These are phyloP conservation scores for Penicillium sp. DNA, from an alignment of 2,329 filamentous ascomycete genomes.

Conservation along the genomic window DNA sequence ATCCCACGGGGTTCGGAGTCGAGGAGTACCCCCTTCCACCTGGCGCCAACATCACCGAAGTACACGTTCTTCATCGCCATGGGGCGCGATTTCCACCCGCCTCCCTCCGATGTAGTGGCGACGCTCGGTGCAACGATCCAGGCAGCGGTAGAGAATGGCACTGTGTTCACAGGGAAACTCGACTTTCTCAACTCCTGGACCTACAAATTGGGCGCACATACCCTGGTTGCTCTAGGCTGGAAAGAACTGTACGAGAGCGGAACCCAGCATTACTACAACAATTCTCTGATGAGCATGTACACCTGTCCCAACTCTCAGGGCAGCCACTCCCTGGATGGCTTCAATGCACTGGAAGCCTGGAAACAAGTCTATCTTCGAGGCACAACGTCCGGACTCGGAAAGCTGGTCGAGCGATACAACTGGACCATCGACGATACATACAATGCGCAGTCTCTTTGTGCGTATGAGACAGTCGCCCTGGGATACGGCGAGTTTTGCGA, in stretches of 20 bases:
- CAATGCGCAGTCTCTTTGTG: slow-evolving; percentile 72
- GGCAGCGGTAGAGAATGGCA: too few species aligned
- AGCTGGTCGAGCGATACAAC: too few species aligned
- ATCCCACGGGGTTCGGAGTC: slow-evolving; percentile 33
- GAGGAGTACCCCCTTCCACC: slow-evolving; percentile 71
- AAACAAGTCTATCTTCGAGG: too few species aligned
- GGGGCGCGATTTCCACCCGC: slow-evolving; percentile 73
- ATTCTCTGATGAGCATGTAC: too few species aligned
- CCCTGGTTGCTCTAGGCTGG: slow-evolving; percentile 73
- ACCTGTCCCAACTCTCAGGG: too few species aligned
- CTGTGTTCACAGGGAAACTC: not conserved
- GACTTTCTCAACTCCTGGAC: slow-evolving; percentile 33
- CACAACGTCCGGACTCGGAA: too few species aligned
- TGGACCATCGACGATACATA: too few species aligned
- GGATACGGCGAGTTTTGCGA: slow-evolving; percentile 76
- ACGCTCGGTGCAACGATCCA: too few species aligned
- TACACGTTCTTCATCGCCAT: slow-evolving; percentile 75
- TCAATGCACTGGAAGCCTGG: too few species aligned
- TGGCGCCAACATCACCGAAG: slow-evolving; percentile 70
- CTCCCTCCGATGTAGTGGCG: too few species aligned
- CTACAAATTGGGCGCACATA: slow-evolving; percentile 71
- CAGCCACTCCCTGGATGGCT: too few species aligned
- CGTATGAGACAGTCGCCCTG: slow-evolving; percentile 78
- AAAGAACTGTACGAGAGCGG: slow-evolving; percentile 75
- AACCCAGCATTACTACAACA: slow-evolving; percentile 71